Evolutionary conservation across 169 alveolate species (phyloP).

Genomic region (Eimeria brunetti): DNA sequence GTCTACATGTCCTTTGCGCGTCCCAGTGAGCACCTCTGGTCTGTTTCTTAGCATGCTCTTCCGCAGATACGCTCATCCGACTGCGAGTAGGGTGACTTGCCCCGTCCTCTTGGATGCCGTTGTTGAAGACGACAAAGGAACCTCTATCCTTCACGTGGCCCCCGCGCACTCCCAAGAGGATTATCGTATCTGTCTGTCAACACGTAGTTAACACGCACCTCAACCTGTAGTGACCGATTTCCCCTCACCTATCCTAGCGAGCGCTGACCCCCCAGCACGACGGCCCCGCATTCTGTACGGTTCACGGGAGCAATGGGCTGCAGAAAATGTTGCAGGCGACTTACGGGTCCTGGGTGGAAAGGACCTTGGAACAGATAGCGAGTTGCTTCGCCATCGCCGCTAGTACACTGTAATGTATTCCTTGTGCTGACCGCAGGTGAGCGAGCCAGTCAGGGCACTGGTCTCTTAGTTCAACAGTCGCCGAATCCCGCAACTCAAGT

Average conservation of each 20-base stretch:
- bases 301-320: neutral
- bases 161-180: constrained; percentile 81
- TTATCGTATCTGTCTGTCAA: constrained; percentile 54
- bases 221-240: neutral
- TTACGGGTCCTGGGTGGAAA: neutral
- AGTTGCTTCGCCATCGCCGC: neutral
- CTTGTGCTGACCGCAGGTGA: constrained; percentile 18
- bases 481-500: neutral
- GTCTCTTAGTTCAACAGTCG: constrained; percentile 20
- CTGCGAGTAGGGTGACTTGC: constrained; percentile 60
- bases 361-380: neutral
- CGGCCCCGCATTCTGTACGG: neutral
- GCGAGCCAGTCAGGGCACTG: constrained; percentile 24
- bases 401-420: neutral
- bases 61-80: constrained; percentile 46
- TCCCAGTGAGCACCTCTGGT: neutral
- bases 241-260: neutral
- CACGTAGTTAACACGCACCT: neutral
- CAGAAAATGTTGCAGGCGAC: neutral
- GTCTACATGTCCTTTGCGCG: neutral
- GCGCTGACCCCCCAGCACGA: neutral
- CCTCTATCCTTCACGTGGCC: constrained; percentile 76
- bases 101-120: constrained; percentile 58
- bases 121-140: constrained; percentile 43
- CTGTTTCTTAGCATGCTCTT: neutral